A percentile compares a stretch with the other conserved stretches of the same genome.
Conservation (phyloP, 108 stramenopile species). For the Cylindrotheca fusiformis region DNA sequence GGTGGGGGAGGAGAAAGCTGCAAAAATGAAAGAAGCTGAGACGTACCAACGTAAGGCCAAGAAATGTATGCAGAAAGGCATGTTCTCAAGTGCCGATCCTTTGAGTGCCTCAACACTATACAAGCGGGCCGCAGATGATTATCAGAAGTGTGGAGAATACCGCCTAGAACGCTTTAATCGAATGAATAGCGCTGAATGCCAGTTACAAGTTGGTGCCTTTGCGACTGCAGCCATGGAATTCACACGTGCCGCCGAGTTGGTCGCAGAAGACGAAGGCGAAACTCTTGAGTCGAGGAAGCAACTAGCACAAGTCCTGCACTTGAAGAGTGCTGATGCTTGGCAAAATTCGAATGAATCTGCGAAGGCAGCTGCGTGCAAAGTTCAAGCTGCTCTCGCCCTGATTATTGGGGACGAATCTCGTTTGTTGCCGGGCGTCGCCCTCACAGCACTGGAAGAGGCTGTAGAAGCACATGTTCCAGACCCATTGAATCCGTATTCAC, state of each 20-base stretch:
- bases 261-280: slow-evolving; percentile 31
- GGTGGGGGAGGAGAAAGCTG: slow-evolving; percentile 56
- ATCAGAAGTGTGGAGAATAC: slow-evolving; percentile 63
- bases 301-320: slow-evolving; percentile 57
- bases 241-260: slow-evolving; percentile 72
- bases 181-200: slow-evolving; percentile 69
- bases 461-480: slow-evolving; percentile 79
- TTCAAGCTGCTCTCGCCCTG: slow-evolving; percentile 66
- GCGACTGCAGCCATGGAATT: slow-evolving; percentile 79
- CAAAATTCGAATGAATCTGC: slow-evolving; percentile 62
- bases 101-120: slow-evolving; percentile 71
- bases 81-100: slow-evolving; percentile 75
- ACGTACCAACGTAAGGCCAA: slow-evolving; percentile 73
- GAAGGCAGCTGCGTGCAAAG: slow-evolving; percentile 47
- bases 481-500: slow-evolving; percentile 62
- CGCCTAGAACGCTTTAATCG: slow-evolving; percentile 72
- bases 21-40: slow-evolving; percentile 78
- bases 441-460: slow-evolving; percentile 65
- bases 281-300: slow-evolving; percentile 42
- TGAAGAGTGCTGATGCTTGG: slow-evolving; percentile 70
- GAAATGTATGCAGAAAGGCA: slow-evolving; percentile 69
- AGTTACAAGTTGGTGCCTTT: slow-evolving; percentile 59
- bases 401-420: slow-evolving; percentile 38
- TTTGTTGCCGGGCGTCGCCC: slow-evolving; percentile 42
- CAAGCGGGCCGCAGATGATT: slow-evolving; percentile 87